Percentiles rank a stretch among this genome's conserved stretches.
phyloP scores from a whole-genome alignment of 179 eudicot genomes.

The Gypsophila paniculata region DNA sequence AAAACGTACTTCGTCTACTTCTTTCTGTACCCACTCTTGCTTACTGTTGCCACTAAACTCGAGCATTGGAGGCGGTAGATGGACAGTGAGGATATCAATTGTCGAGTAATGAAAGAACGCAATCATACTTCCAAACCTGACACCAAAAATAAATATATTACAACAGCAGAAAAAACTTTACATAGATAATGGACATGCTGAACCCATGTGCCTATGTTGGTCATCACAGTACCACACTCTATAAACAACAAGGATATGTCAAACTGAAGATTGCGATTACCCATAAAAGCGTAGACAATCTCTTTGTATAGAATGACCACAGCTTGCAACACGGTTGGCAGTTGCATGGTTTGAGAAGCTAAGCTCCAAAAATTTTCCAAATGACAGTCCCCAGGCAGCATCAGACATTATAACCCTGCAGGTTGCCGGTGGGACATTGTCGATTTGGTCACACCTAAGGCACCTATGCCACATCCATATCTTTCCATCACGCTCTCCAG shows the following conservation, averaged over 20 bases:
- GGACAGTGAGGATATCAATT: constrained; percentile 78
- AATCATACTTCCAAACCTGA: constrained; percentile 85
- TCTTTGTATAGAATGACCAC: constrained; percentile 97
- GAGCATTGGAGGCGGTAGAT: constrained; percentile 70
- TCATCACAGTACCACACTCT: background rate
- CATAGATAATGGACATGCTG: background rate
- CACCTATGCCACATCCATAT: constrained; percentile 99
- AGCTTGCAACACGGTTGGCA: constrained; percentile 92
- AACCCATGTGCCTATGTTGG: background rate
- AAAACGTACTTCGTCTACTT: constrained; percentile 58
- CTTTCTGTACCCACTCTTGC: constrained; percentile 71
- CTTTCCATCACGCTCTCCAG: constrained; percentile 89
- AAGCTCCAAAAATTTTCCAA: constrained; percentile 94
- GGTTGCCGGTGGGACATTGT: constrained; percentile 87
- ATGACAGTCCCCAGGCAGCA: constrained; percentile 99
- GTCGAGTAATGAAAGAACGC: constrained; percentile 90
- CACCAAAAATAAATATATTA: background rate
- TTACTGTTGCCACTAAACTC: constrained; percentile 55
- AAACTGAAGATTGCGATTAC: constrained; percentile 30
- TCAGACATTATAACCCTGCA: constrained; percentile 83
- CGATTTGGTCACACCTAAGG: constrained; percentile 65
- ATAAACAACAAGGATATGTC: background rate
- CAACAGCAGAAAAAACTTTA: background rate
- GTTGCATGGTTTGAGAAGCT: constrained; percentile 94
- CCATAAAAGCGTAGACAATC: constrained; percentile 97